Conservation (phyloP, 495 filamentous ascomycete genomes). For the Parachaetomium inaequale region DNA sequence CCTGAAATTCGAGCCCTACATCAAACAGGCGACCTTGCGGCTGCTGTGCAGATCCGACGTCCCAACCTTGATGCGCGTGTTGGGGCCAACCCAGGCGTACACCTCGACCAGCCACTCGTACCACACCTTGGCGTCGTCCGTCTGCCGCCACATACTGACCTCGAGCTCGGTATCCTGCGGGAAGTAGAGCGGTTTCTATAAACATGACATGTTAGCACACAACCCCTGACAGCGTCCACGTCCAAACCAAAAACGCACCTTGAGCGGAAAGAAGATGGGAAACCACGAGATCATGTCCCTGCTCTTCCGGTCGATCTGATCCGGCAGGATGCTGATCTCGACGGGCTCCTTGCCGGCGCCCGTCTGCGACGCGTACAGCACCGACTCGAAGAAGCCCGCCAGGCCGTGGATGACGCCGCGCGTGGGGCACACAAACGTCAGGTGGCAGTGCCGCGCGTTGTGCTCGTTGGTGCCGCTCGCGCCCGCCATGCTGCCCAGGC, state of each 20-base stretch:
- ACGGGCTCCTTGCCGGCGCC: constrained; percentile 47
- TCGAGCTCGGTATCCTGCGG: constrained; percentile 81
- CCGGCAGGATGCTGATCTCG: constrained; percentile 88
- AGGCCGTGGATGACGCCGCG: constrained; percentile 86
- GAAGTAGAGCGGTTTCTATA: constrained; percentile 78
- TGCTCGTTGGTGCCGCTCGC: constrained; percentile 74
- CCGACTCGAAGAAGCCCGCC: constrained; percentile 92
- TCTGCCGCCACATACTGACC: constrained; percentile 90
- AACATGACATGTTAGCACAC: constrained; percentile 15
- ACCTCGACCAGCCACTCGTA: constrained; percentile 97
- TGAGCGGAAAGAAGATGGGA: constrained; percentile 94
- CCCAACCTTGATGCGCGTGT: constrained; percentile 67
- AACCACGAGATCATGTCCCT: constrained; percentile 98
- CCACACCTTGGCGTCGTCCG: constrained; percentile 94
- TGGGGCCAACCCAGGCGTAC: constrained; percentile 59
- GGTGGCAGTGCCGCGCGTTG: constrained; percentile 72
- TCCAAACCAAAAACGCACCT: constrained; percentile 52
- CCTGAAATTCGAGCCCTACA: constrained; percentile 49
- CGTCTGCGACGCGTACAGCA: constrained; percentile 59
- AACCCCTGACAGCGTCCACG: neutral
- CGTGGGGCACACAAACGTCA: constrained; percentile 66
- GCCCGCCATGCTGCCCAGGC: constrained; percentile 58
- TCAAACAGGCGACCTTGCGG: constrained; percentile 85
- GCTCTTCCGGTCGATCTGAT: constrained; percentile 88
- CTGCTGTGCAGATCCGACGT: constrained; percentile 84